Percentiles rank a stretch among this genome's conserved stretches.
These are phyloP conservation scores for Pichia deserticola DNA, from an alignment of 805 yeast species.

Conservation along the genomic window DNA sequence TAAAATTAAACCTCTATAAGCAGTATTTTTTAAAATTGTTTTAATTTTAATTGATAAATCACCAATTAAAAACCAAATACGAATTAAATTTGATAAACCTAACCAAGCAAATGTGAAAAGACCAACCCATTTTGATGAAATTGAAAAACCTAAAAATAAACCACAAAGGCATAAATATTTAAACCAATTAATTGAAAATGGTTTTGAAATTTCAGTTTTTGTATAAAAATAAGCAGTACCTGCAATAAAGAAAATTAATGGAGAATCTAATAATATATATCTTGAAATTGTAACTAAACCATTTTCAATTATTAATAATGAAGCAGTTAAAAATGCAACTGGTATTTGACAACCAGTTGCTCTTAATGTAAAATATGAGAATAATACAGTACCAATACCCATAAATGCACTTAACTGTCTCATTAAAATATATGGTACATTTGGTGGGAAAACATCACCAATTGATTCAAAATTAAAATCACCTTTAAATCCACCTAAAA, in stretches of 20 bases:
- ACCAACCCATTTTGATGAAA: slow-evolving; percentile 81
- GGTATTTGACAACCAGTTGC: slow-evolving; percentile 62
- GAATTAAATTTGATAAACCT: slow-evolving; percentile 52
- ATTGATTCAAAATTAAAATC: slow-evolving; percentile 59
- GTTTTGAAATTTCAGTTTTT: slow-evolving; percentile 55
- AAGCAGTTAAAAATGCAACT: slow-evolving; percentile 50
- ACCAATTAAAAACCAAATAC: slow-evolving; percentile 67
- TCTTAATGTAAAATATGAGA: slow-evolving; percentile 62
- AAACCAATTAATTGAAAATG: slow-evolving; percentile 53
- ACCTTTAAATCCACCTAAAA: slow-evolving; percentile 65
- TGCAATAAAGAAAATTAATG: slow-evolving; percentile 70
- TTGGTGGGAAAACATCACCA: slow-evolving; percentile 53
- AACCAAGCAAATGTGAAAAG: slow-evolving; percentile 75
- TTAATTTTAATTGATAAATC: slow-evolving; percentile 48
- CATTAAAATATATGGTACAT: slow-evolving; percentile 61
- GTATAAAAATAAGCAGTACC: slow-evolving; percentile 58
- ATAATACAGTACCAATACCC: slow-evolving; percentile 61
- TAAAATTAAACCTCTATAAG: slow-evolving; percentile 44
- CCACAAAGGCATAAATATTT: slow-evolving; percentile 58
- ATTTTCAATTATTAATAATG: slow-evolving; percentile 57
- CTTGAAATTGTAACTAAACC: slow-evolving; percentile 65
- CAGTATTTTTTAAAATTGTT: slow-evolving; percentile 39
- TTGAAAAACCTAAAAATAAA: slow-evolving; percentile 63
- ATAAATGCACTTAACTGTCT: slow-evolving; percentile 60
- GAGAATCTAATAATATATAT: slow-evolving; percentile 69